Evolutionary conservation across 345 rosid genomes (phyloP).

Genomic region (Dovyalis caffra): DNA sequence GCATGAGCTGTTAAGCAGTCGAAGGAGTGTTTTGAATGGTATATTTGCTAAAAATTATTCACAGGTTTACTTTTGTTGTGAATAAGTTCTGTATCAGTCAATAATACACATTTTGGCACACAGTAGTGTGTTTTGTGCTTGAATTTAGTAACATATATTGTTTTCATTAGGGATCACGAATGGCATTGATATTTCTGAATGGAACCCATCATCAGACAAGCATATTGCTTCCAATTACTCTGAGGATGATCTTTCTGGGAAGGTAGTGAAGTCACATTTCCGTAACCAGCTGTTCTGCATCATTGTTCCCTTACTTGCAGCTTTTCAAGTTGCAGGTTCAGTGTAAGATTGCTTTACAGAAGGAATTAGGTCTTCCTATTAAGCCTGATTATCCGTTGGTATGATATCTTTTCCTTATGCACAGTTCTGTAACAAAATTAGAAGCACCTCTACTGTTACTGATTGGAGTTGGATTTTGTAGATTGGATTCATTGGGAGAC

Average conservation of each 20-base stretch:
- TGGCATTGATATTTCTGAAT: slow-evolving; percentile 76
- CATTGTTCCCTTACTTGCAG: slow-evolving; percentile 21
- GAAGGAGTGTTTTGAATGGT: slow-evolving; percentile 81
- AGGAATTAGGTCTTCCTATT: slow-evolving; percentile 84
- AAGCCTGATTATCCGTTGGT: slow-evolving; percentile 88
- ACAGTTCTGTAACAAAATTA: not conserved
- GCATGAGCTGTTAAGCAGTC: slow-evolving; percentile 64
- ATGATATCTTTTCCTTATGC: slow-evolving; percentile 19
- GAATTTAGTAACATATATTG: not conserved
- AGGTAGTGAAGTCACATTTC: slow-evolving; percentile 44
- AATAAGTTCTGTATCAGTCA: not conserved
- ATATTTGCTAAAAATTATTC: slow-evolving; percentile 5
- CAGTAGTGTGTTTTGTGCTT: not conserved
- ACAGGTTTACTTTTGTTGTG: slow-evolving; percentile 4
- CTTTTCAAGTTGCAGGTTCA: slow-evolving; percentile 47
- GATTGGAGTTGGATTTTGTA: slow-evolving; percentile 31
- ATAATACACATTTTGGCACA: not conserved
- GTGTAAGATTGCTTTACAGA: slow-evolving; percentile 86
- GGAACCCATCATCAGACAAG: slow-evolving; percentile 82
- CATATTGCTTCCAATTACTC: slow-evolving; percentile 65
- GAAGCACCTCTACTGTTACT: slow-evolving; percentile 12
- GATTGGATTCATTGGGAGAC: slow-evolving; percentile 96
- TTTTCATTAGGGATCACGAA: slow-evolving; percentile 72
- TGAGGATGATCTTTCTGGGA: slow-evolving; percentile 65
- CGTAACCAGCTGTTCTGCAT: not conserved